These are phyloP conservation scores for Ganoderma lingzhi DNA, from an alignment of 1,284 basidiomycete species.

Conservation along the genomic window DNA sequence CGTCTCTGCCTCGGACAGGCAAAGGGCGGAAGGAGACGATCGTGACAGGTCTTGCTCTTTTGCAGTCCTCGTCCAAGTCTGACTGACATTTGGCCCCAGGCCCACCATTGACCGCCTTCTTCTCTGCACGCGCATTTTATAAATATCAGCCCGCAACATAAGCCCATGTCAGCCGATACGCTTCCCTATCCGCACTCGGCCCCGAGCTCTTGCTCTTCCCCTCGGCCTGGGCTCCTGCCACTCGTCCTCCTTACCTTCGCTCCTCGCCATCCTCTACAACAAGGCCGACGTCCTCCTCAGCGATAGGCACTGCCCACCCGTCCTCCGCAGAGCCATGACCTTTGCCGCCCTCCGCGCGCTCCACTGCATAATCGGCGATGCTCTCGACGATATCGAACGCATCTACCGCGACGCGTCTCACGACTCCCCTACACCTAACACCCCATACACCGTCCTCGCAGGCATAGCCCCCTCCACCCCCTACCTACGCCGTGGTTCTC, in stretches of 20 bases:
- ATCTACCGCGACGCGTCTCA: slow-evolving; percentile 52
- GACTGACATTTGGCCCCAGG: neutral
- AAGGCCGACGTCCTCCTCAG: neutral
- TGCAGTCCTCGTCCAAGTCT: slow-evolving; percentile 1
- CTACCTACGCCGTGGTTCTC: slow-evolving; percentile 15
- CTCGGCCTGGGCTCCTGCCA: neutral
- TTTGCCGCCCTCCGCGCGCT: slow-evolving; percentile 69
- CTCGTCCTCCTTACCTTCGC: neutral
- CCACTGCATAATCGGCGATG: slow-evolving; percentile 70
- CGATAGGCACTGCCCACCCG: neutral
- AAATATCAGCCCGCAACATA: slow-evolving; percentile 23
- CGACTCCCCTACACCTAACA: slow-evolving; percentile 40
- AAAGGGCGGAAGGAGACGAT: slow-evolving; percentile 10
- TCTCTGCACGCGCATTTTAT: neutral
- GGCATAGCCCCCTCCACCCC: slow-evolving; percentile 26
- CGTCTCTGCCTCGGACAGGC: neutral
- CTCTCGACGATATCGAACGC: slow-evolving; percentile 71
- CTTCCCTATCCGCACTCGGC: slow-evolving; percentile 6
- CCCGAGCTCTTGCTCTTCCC: neutral
- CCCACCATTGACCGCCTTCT: slow-evolving; percentile 10
- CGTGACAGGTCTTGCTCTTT: slow-evolving; percentile 8
- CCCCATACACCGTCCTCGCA: slow-evolving; percentile 31
- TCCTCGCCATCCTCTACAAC: neutral
- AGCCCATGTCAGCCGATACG: slow-evolving; percentile 10
- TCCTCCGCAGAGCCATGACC: slow-evolving; percentile 47